Evolutionary conservation across 2,329 filamentous ascomycete species (phyloP).

Genomic region (Colletotrichum caudatum): DNA sequence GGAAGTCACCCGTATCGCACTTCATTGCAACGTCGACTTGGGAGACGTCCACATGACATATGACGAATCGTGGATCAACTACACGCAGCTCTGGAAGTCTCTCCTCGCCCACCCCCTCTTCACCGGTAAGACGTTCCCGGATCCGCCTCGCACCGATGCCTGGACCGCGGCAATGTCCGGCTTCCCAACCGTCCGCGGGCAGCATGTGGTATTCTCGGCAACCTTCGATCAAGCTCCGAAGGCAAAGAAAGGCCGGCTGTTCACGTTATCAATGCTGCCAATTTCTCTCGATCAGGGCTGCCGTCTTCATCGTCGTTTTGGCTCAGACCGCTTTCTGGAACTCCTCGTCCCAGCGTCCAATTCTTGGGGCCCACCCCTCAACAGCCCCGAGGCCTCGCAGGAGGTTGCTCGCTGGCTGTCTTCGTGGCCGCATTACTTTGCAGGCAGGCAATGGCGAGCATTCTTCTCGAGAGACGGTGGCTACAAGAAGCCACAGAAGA

Average conservation of each 20-base stretch:
- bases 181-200: constrained; percentile 52
- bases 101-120: constrained; percentile 57
- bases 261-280: constrained; percentile 61
- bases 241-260: constrained; percentile 53
- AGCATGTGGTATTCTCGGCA: constrained; percentile 57
- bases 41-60: constrained; percentile 53
- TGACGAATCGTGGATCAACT: constrained; percentile 57
- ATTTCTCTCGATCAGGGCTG: constrained; percentile 62
- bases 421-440: constrained; percentile 54
- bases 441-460: constrained; percentile 61
- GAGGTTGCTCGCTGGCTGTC: constrained; percentile 55
- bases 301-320: constrained; percentile 67
- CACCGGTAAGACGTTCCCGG: constrained; percentile 60
- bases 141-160: constrained; percentile 55
- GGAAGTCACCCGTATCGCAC: constrained; percentile 63
- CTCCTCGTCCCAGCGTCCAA: constrained; percentile 62
- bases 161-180: constrained; percentile 60
- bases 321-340: constrained; percentile 70
- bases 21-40: constrained; percentile 59
- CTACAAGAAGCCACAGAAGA: constrained; percentile 49
- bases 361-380: constrained; percentile 49
- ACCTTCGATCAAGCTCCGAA: constrained; percentile 33
- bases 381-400: neutral
- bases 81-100: constrained; percentile 56
- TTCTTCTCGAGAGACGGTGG: constrained; percentile 56